Evolutionary conservation across 1,284 basidiomycete species (phyloP).

Genomic region (Macrocybe sp.): DNA sequence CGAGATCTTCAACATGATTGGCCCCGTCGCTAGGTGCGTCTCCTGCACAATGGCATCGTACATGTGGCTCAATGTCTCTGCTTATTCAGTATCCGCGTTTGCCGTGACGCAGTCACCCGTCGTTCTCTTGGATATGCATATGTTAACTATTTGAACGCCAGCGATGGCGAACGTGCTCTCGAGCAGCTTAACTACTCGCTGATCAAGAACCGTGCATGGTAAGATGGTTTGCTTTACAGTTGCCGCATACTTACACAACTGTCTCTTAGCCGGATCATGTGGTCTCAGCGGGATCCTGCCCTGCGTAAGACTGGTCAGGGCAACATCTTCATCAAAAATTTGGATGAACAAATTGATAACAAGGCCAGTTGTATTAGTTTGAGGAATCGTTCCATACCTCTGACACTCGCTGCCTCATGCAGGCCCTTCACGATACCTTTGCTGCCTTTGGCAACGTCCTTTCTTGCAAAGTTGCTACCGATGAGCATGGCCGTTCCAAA

Average conservation of each 20-base stretch:
- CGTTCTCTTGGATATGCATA: slow-evolving; percentile 99
- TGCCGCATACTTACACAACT: neutral
- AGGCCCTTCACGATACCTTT: slow-evolving; percentile 99
- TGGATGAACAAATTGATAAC: slow-evolving; percentile 98
- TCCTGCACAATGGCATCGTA: slow-evolving; percentile 6
- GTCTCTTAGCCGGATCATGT: slow-evolving; percentile 90
- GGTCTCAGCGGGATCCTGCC: slow-evolving; percentile 99
- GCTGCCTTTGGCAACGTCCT: slow-evolving; percentile 98
- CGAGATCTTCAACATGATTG: slow-evolving; percentile 99
- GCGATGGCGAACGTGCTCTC: slow-evolving; percentile 97
- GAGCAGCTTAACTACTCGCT: slow-evolving; percentile 99
- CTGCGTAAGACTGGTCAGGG: slow-evolving; percentile 99
- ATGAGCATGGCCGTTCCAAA: slow-evolving; percentile 89
- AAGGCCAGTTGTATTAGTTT: slow-evolving; percentile 53
- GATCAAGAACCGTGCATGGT: slow-evolving; percentile 98
- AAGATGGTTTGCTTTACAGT: slow-evolving; percentile 17
- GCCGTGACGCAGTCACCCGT: slow-evolving; percentile 99
- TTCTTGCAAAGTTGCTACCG: slow-evolving; percentile 98
- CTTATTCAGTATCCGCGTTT: slow-evolving; percentile 86
- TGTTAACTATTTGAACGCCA: slow-evolving; percentile 97
- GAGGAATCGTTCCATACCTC: neutral
- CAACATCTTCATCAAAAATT: slow-evolving; percentile 99
- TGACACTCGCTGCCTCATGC: neutral
- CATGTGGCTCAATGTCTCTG: slow-evolving; percentile 3
- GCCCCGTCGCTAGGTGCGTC: slow-evolving; percentile 87